Evolutionary conservation across 2,329 filamentous ascomycete species (phyloP).

Genomic region (Epichloe festucae): DNA sequence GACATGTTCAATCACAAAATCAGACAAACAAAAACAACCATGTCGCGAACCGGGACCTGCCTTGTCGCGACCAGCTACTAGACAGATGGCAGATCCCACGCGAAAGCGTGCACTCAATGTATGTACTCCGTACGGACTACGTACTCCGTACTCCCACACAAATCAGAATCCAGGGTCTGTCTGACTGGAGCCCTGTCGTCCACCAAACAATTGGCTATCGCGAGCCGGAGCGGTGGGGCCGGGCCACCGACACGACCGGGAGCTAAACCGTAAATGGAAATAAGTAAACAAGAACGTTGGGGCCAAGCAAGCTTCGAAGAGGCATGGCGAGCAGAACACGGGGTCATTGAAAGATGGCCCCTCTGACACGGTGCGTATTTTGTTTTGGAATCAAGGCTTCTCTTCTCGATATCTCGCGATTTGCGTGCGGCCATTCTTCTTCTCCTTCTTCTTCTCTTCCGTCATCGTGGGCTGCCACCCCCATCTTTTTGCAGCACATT

Average conservation of each 20-base stretch:
- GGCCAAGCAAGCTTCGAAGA: neutral
- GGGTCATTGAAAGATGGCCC: neutral
- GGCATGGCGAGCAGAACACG: neutral
- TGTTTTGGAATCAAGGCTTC: neutral
- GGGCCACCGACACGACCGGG: slow-evolving; percentile 8
- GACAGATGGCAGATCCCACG: no score
- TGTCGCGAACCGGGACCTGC: neutral
- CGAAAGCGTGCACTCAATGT: neutral
- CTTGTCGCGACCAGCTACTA: neutral
- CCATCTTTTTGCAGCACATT: no score
- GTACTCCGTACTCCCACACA: neutral
- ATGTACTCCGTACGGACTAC: neutral
- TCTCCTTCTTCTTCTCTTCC: neutral
- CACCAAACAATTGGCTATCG: slow-evolving; percentile 15
- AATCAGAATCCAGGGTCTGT: neutral
- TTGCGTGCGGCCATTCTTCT: no score
- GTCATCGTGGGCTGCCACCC: neutral
- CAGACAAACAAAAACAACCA: neutral
- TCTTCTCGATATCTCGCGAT: neutral
- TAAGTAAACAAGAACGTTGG: slow-evolving; percentile 30
- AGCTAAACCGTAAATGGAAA: slow-evolving; percentile 28
- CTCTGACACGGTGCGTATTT: neutral
- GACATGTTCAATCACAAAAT: no score
- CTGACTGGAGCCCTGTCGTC: neutral
- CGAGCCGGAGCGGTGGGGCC: slow-evolving; percentile 13